These are phyloP conservation scores for Lavandula angustifolia DNA, from an alignment of 257 asterid species.

Conservation along the genomic window DNA sequence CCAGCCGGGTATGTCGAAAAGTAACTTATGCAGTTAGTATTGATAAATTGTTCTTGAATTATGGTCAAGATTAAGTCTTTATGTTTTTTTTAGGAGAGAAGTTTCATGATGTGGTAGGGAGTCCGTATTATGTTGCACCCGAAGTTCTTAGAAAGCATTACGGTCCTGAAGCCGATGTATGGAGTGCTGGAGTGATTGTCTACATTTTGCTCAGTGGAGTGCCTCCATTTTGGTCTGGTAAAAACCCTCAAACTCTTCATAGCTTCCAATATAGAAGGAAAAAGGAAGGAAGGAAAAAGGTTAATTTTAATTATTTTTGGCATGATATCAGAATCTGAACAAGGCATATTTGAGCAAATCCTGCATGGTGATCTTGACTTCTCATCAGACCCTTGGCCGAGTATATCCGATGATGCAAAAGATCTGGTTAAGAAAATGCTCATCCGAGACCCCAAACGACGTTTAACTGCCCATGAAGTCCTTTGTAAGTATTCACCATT, in stretches of 20 bases:
- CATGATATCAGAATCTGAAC: constrained; percentile 63
- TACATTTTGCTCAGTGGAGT: constrained; percentile 94
- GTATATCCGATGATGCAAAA: constrained; percentile 81
- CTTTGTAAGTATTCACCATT: constrained; percentile 59
- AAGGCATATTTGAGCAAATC: constrained; percentile 91
- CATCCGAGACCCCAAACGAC: constrained; percentile 76
- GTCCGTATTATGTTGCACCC: constrained; percentile 97
- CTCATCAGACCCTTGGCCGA: constrained; percentile 93
- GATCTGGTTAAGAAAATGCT: constrained; percentile 93
- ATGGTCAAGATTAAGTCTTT: background rate
- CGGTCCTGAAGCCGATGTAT: constrained; percentile 93
- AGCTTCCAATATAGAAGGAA: background rate
- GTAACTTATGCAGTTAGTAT: background rate
- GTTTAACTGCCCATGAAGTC: constrained; percentile 93
- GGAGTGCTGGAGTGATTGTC: constrained; percentile 98
- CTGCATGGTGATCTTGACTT: constrained; percentile 94
- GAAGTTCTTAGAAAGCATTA: constrained; percentile 86
- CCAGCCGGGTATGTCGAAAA: constrained; percentile 68
- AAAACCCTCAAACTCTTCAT: constrained; percentile 29
- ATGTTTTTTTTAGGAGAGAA: constrained; percentile 58
- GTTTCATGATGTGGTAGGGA: constrained; percentile 86
- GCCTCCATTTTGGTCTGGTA: constrained; percentile 98
- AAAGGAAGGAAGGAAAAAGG: background rate
- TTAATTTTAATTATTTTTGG: background rate
- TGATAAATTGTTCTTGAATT: background rate